A percentile compares a stretch with the other conserved stretches of the same genome.
Evolutionary conservation across 805 yeast species (phyloP).

Genomic region (Wickerhamomyces alni): DNA sequence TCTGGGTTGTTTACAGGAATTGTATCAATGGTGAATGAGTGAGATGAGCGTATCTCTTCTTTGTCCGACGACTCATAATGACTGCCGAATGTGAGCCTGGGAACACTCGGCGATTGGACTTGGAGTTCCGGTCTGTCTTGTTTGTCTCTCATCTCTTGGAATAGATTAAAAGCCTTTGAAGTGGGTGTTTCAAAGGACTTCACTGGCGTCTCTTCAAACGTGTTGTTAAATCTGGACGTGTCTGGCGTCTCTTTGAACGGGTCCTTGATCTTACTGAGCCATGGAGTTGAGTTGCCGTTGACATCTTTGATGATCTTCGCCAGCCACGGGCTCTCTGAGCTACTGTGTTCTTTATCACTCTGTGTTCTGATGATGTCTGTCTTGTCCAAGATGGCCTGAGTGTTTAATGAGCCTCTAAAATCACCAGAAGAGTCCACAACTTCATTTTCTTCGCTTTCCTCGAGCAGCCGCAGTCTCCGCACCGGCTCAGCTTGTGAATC

Average conservation of each 20-base stretch:
- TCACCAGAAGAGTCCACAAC: slow-evolving; percentile 22
- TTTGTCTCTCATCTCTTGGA: slow-evolving; percentile 16
- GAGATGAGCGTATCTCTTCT: no score
- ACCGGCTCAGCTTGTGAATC: not conserved
- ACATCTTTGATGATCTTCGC: slow-evolving; percentile 21
- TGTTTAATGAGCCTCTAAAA: slow-evolving; percentile 10
- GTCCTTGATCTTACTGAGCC: slow-evolving; percentile 26
- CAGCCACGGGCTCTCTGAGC: slow-evolving; percentile 14
- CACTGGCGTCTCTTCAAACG: slow-evolving; percentile 14
- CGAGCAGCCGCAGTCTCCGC: slow-evolving; percentile 9
- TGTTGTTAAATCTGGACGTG: slow-evolving; percentile 3
- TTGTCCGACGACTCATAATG: no score
- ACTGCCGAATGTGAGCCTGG: slow-evolving; percentile 10
- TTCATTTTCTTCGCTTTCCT: slow-evolving; percentile 17
- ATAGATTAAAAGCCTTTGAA: slow-evolving; percentile 14
- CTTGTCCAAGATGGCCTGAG: slow-evolving; percentile 16
- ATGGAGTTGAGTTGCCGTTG: slow-evolving; percentile 15
- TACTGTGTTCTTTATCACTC: slow-evolving; percentile 5
- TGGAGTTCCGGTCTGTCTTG: slow-evolving; percentile 15
- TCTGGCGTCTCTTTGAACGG: slow-evolving; percentile 31
- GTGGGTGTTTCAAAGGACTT: slow-evolving; percentile 2
- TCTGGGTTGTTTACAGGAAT: no score
- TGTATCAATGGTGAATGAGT: no score
- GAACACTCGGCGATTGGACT: slow-evolving; percentile 15
- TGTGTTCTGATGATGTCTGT: slow-evolving; percentile 5